Evolutionary conservation across 2,329 filamentous ascomycete genomes (phyloP), one percentile per base, ranked within the genome.

Genomic region (Hymenoscyphus repandus): DNA sequence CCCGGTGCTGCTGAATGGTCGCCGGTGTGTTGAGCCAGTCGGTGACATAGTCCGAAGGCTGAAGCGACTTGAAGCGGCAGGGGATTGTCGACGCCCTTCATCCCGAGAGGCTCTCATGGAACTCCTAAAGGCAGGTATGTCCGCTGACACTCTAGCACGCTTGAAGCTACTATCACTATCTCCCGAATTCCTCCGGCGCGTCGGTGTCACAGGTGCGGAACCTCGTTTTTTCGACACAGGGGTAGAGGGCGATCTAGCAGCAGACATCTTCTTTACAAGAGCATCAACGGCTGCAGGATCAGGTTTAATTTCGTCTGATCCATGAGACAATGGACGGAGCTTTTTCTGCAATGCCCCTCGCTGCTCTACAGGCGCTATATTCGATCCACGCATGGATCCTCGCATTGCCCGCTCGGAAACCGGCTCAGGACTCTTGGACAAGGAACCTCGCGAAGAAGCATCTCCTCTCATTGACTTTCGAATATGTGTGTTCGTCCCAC

Each of bases 151-250:
- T 54, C 79, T 77, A 39, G 73, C 69, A 27, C 88, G 84, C 63
- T 80, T 86, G 72, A 96, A 96, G 65, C 89, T 95, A 69, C 88
- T 95, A 40, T 88, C 84, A 61, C 85, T 89, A 27, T 79, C 83
- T 58, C 83, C 81, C 0, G 84, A 87, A 15, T 71, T 74, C 1
- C 83, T 77, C 51, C 72, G 70, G 7, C 81, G 67, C 5, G 62
- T 59, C 11, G 73, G 57, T 10, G 51, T 49, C 33, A 49, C 41
- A 7, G 51, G 45, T 18, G 53, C 48, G 17, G 48, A 43, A 34
- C 39, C 49, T 47, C 46, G 52, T 39, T 42, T 43, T 6, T 58
- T 48, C 27, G 52, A 30, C 6, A 22, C 30, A 5, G 40, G 51
- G 9, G 55, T 49, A 22, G 58, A 27, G 15, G 56, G 56, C 18